Base-by-base conservation (phyloP, 2,329 filamentous ascomycete species). In the Nemania sp. region DNA sequence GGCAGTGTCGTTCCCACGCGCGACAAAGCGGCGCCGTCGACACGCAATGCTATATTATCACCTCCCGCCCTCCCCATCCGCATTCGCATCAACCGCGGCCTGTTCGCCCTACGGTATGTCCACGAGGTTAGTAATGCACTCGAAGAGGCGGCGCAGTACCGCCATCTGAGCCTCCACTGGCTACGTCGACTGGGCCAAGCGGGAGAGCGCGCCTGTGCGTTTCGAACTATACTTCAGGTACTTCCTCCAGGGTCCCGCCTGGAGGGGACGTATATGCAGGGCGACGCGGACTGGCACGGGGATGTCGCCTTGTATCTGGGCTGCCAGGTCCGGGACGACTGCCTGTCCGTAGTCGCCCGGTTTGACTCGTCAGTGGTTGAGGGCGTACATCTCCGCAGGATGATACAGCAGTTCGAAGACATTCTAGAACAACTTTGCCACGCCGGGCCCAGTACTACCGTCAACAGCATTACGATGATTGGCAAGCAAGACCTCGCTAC, bases 351-450 rank as follows among this genome's bases (percentile, higher is more conserved):
- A 23, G 37, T 24, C 20, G 37, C 17, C 26, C 37, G 37, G 37
- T 41, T 41, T 23, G 22, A 41, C 26, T 41, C 37, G 24, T 24
- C 37, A 24, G 37, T 41, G 24, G 24, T 41, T 20, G 37, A 41
- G 26, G 26, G 37, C 26, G 37, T 23, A 41, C 37, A 41, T 20
- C 20, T 41, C 20, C 37, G 26, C 26, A 41, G 37, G 26, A 52
- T 58, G 26, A 23, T 42, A 1, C 41, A 54, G 8, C 49, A 54
- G 14, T 34, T 61, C 8, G 52, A 58, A 12, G 31, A 49, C n/a
- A 23, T 54, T 12, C 28, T 61, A 3, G 42, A 36, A 11, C 55
- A 58, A 31, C 24, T 58, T 5, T 51, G 34, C 14, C 28, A 15
- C 22, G 17, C 17, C n/a, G 20, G 23, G 9, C 24, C 24, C 23